Conservation (phyloP, 2,329 filamentous ascomycete species). For the Colletotrichum lini region DNA sequence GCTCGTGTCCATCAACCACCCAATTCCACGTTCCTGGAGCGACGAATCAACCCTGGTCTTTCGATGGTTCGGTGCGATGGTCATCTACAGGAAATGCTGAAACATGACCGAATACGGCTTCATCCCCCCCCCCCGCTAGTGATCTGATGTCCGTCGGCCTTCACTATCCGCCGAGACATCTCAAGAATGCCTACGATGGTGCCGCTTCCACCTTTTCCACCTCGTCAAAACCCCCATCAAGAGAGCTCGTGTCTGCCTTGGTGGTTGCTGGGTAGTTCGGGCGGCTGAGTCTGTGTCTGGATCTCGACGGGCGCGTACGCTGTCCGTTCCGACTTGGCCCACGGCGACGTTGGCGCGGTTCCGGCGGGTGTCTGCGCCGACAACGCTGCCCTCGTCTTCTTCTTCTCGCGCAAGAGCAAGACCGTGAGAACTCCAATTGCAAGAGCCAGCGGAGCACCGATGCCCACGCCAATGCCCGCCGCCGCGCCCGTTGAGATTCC, state of each 20-base stretch:
- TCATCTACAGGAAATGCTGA: background rate
- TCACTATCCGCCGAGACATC: too few relatives aligned
- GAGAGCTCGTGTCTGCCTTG: slow-evolving; percentile 26
- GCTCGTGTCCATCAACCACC: background rate
- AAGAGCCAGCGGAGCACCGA: slow-evolving; percentile 34
- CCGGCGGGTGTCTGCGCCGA: background rate
- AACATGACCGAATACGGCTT: background rate
- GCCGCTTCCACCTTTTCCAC: background rate
- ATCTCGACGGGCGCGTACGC: slow-evolving; percentile 10
- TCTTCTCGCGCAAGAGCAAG: slow-evolving; percentile 37
- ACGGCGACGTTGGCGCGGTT: background rate
- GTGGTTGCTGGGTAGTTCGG: slow-evolving; percentile 14
- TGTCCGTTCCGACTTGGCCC: slow-evolving; percentile 19
- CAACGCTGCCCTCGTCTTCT: slow-evolving; percentile 21
- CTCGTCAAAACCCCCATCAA: background rate
- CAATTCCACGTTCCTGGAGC: too few relatives aligned
- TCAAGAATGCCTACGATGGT: too few relatives aligned
- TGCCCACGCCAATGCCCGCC: slow-evolving; percentile 31
- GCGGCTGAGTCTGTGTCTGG: background rate
- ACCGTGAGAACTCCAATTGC: slow-evolving; percentile 18
- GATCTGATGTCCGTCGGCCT: too few relatives aligned
- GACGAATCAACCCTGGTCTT: background rate
- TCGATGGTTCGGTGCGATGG: background rate
- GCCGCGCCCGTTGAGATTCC: slow-evolving; percentile 35
- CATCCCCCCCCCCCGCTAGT: too few relatives aligned